Base-by-base conservation (phyloP, 805 yeast species). In the Yarrowia sp. region DNA sequence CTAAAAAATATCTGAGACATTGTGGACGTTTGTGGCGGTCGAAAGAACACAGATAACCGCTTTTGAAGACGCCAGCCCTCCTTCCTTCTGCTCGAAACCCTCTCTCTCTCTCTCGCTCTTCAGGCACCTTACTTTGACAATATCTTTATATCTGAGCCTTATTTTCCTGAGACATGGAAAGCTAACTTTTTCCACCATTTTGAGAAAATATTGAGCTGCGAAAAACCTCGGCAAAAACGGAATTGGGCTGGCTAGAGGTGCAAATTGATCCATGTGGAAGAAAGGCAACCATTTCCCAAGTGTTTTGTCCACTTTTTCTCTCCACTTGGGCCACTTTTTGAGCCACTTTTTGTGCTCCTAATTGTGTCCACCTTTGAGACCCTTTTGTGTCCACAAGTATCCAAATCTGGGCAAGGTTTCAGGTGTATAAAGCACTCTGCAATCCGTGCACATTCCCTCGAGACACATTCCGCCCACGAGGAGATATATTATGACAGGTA, bases 361-460 rank as follows among this genome's bases (percentile, higher is more conserved):
- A 36, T 36, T 10, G 38, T 36, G 13, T 36, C 38, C 5, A 36
- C 38, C 38, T 34, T 4, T 17, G 13, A n/a, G n/a, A n/a, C n/a
- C n/a, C n/a, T n/a, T n/a, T n/a, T n/a, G n/a, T n/a, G n/a, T n/a
- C n/a, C n/a, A n/a, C n/a, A 9, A 43, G 20, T 44, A 44, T 44
- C 49, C 49, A 44, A 20, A 20, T 20, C 20, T 12, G 33, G 49
- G 17, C 50, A 24, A 46, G 34, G 50, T 46, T 46, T 36, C 38
- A 36, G 13, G 4, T 24, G n/a, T 6, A 12, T 12, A 20, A 44
- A 44, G 49, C 49, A 44, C 19, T 24, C 50, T 46, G 50, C 50
- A 46, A 46, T 44, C 50, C 34, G 50, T 46, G 50, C 50, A 46
- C 50, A 46, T 46, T 46, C 50, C 15, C 50, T 5, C 9, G n/a